Percentiles rank a stretch among this genome's conserved stretches.
phyloP scores from a whole-genome alignment of 768 basidiomycete genomes.

The Nidularia sp. region DNA sequence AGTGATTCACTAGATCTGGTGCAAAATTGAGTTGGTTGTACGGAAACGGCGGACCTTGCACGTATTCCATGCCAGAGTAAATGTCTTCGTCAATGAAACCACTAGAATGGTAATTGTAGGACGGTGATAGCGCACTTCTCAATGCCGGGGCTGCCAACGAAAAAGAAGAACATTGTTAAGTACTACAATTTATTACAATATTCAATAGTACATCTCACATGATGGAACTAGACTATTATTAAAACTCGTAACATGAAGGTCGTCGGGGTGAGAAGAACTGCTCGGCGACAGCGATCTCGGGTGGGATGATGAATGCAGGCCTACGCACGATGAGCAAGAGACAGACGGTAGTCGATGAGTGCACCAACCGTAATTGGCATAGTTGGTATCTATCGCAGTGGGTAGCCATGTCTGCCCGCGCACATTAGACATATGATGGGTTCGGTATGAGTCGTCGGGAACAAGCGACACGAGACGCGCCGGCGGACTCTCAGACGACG shows the following conservation, averaged over 20 bases:
- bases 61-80: not conserved
- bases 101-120: not conserved
- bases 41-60: not conserved
- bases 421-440: not conserved
- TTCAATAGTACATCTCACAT: slow-evolving; percentile 81
- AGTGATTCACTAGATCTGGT: slow-evolving; percentile 30
- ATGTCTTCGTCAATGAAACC: not conserved
- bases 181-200: slow-evolving; percentile 63
- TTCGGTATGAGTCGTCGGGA: slow-evolving; percentile 7
- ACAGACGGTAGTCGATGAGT: not conserved
- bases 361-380: not conserved
- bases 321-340: not conserved
- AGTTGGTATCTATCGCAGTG: not conserved
- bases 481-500: slow-evolving; percentile 29
- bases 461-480: slow-evolving; percentile 20
- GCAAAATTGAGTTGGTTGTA: slow-evolving; percentile 8
- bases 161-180: slow-evolving; percentile 49
- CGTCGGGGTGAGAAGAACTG: slow-evolving; percentile 7
- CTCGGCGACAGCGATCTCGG: not conserved
- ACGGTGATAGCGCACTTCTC: not conserved
- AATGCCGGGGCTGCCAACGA: slow-evolving; percentile 9
- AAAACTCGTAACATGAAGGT: slow-evolving; percentile 7
- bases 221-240: slow-evolving; percentile 60
- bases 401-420: not conserved
- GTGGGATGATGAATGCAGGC: not conserved